A percentile compares a stretch with the other conserved stretches of the same genome.
phyloP scores from a whole-genome alignment of 768 basidiomycete species.

The Fomitopsis serialis region DNA sequence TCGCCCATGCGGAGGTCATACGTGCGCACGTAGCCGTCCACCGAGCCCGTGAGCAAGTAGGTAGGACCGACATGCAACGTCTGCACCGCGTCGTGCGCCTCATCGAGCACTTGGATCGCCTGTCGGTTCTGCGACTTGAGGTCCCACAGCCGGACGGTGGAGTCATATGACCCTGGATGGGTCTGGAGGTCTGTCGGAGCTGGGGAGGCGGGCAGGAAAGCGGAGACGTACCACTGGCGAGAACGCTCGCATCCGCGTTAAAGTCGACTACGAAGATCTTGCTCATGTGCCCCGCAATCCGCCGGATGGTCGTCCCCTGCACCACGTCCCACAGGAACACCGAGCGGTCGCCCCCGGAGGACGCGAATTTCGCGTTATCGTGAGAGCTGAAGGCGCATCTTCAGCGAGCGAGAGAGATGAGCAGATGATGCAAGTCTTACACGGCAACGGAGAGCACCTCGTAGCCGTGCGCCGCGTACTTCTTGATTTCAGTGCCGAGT shows the following conservation, averaged over 20 bases:
- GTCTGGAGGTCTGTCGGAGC: constrained; percentile 1
- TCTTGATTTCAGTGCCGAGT: constrained; percentile 84
- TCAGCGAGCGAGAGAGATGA: neutral
- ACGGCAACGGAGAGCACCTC: constrained; percentile 89
- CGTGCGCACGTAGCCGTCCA: constrained; percentile 88
- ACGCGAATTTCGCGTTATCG: constrained; percentile 93
- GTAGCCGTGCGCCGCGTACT: constrained; percentile 89
- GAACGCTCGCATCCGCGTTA: constrained; percentile 79
- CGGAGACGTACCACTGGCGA: constrained; percentile 70
- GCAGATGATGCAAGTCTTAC: constrained; percentile 40
- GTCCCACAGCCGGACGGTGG: constrained; percentile 90
- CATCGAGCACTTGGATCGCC: constrained; percentile 87
- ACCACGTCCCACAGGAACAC: constrained; percentile 97
- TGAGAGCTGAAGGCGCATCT: constrained; percentile 53
- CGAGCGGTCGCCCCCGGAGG: constrained; percentile 88
- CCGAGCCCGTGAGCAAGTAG: constrained; percentile 74
- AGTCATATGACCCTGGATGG: constrained; percentile 81
- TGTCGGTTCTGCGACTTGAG: constrained; percentile 79
- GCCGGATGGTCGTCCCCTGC: constrained; percentile 74
- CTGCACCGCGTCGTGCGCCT: constrained; percentile 85
- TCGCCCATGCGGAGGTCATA: constrained; percentile 96
- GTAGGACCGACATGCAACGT: constrained; percentile 63
- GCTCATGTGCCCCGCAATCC: constrained; percentile 84
- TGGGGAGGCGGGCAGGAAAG: constrained; percentile 4
- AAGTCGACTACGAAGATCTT: constrained; percentile 90